These are phyloP conservation scores for Amoebophrya sp. DNA, from an alignment of 169 alveolate species.

Conservation along the genomic window DNA sequence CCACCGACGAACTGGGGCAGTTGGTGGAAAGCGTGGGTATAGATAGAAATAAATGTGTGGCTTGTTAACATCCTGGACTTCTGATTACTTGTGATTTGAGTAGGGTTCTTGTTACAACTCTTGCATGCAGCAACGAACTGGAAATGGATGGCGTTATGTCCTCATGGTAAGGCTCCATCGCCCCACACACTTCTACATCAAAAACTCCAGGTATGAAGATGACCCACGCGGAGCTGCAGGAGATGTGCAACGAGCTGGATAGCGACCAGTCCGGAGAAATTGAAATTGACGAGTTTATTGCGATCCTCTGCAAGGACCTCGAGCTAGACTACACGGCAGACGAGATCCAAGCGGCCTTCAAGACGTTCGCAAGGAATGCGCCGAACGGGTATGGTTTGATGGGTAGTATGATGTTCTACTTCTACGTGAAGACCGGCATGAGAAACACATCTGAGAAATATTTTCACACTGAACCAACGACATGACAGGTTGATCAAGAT, in stretches of 20 bases:
- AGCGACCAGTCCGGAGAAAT: constrained; percentile 14
- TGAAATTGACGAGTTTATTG: constrained; percentile 19
- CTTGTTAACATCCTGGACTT: too few relatives aligned
- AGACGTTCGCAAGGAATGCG: not conserved
- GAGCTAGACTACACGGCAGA: constrained; percentile 17
- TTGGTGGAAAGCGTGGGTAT: not conserved
- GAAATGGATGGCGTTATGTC: too few relatives aligned
- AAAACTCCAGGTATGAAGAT: not conserved
- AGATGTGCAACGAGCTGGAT: not conserved
- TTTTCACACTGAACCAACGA: not conserved
- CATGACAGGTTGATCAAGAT: not conserved
- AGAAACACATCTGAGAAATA: too few relatives aligned
- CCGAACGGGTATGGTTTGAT: not conserved
- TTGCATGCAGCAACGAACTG: too few relatives aligned
- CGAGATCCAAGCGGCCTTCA: not conserved
- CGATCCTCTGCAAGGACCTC: not conserved
- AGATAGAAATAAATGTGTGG: too few relatives aligned
- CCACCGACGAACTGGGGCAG: constrained; percentile 18
- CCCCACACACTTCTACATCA: too few relatives aligned
- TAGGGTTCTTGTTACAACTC: too few relatives aligned
- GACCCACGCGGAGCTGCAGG: constrained; percentile 21
- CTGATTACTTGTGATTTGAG: too few relatives aligned
- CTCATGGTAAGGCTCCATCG: too few relatives aligned
- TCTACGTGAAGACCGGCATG: too few relatives aligned
- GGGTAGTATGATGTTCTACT: too few relatives aligned